A percentile compares a stretch with the other conserved stretches of the same genome.
phyloP scores from a whole-genome alignment of 2,329 filamentous ascomycete species.

The Phaeomoniella chlamydospora region DNA sequence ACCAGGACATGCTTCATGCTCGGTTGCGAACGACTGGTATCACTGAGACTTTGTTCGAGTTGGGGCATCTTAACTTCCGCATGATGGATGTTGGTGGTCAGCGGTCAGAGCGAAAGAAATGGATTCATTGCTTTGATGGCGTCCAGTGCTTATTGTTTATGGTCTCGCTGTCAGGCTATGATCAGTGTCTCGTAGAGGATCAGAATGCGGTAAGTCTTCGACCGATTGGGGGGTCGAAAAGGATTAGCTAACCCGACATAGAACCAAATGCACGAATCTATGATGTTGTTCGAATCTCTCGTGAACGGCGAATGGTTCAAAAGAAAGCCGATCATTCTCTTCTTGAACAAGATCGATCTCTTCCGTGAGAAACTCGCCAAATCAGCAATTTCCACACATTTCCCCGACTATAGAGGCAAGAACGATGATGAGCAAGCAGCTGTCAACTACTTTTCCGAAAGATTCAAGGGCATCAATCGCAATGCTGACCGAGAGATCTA shows the following conservation, averaged over 20 bases:
- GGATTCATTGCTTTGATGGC: conserved; percentile 94
- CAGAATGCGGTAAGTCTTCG: conserved; percentile 73
- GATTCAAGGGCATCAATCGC: conserved; percentile 63
- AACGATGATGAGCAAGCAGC: conserved; percentile 58
- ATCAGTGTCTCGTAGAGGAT: conserved; percentile 91
- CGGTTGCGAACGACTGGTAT: conserved; percentile 87
- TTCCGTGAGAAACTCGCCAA: conserved; percentile 62
- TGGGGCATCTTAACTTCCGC: conserved; percentile 83
- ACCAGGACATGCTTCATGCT: conserved; percentile 87
- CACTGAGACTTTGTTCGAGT: conserved; percentile 91
- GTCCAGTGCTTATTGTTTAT: conserved; percentile 86
- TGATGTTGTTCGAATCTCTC: conserved; percentile 78
- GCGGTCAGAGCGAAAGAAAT: conserved; percentile 94
- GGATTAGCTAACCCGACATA: conserved; percentile 19
- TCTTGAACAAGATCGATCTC: conserved; percentile 78
- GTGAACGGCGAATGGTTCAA: conserved; percentile 80
- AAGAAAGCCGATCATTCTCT: conserved; percentile 67
- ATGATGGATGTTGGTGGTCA: conserved; percentile 98
- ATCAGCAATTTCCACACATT: conserved; percentile 60
- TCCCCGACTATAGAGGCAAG: conserved; percentile 65
- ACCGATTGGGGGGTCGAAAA: background rate
- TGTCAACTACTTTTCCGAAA: conserved; percentile 69
- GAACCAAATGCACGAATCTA: conserved; percentile 85
- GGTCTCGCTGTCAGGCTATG: conserved; percentile 89
- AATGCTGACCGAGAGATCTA: conserved; percentile 42